Evolutionary conservation across 768 basidiomycete species (phyloP).

Genomic region (Suillus americanus): DNA sequence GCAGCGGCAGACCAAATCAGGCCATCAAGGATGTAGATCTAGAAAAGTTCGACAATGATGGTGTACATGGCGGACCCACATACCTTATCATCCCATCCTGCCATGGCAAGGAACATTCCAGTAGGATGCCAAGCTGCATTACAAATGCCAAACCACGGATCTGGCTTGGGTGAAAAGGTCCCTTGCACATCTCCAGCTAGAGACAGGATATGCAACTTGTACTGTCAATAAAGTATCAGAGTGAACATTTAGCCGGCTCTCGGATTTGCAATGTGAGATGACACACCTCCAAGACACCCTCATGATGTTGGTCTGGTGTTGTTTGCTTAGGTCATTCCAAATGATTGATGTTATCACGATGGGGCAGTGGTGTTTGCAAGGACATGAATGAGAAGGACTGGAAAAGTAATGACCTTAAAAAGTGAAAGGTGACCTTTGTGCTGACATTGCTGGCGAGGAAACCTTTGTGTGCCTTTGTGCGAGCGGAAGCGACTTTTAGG

Average conservation of each 20-base stretch:
- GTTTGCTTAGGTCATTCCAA: no score
- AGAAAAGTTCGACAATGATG: constrained; percentile 6
- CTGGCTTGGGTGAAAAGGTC: constrained; percentile 67
- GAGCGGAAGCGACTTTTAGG: no score
- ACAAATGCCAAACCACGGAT: constrained; percentile 84
- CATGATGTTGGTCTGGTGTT: no score
- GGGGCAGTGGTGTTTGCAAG: no score
- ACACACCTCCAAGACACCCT: constrained; percentile 77
- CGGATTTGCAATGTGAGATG: background rate
- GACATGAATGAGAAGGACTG: no score
- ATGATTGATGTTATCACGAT: no score
- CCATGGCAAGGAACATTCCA: constrained; percentile 77
- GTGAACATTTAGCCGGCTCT: constrained; percentile 3
- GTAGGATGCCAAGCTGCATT: constrained; percentile 83
- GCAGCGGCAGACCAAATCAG: constrained; percentile 71
- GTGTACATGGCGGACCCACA: constrained; percentile 11
- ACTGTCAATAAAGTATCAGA: constrained; percentile 42
- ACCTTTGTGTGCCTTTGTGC: no score
- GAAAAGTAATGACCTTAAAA: no score
- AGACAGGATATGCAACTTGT: constrained; percentile 70
- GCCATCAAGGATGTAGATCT: constrained; percentile 78
- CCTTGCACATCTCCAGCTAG: constrained; percentile 64
- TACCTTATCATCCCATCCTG: constrained; percentile 90
- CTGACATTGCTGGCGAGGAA: no score
- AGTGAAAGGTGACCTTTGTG: no score